A percentile compares a stretch with the other conserved stretches of the same genome.
These are phyloP conservation scores for Suillus clintonianus DNA, from an alignment of 768 basidiomycete genomes.

Conservation along the genomic window DNA sequence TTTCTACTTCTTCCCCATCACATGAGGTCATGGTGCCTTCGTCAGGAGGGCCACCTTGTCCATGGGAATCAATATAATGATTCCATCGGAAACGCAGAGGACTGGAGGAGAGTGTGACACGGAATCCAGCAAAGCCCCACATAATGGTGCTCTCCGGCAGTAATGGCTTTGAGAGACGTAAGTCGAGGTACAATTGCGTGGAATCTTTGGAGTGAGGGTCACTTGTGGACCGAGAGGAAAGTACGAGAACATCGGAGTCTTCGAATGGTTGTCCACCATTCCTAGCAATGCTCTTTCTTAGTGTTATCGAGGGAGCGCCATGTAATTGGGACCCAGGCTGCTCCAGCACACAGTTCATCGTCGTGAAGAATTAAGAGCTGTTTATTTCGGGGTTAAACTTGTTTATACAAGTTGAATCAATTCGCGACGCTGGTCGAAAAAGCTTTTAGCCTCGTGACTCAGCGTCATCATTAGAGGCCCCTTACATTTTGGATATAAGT, in stretches of 20 bases:
- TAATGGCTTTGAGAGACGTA: conserved; percentile 14
- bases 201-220: conserved; percentile 11
- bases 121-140: conserved; percentile 17
- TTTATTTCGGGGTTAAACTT: no score
- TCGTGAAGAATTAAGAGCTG: not conserved
- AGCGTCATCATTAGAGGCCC: no score
- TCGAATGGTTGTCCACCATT: conserved; percentile 19
- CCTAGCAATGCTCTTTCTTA: conserved; percentile 26
- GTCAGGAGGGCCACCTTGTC: conserved; percentile 9
- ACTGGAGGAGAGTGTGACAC: conserved; percentile 9
- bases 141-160: conserved; percentile 1
- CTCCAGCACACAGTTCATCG: not conserved
- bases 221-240: conserved; percentile 27
- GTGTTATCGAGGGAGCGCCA: conserved; percentile 21
- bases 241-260: conserved; percentile 28
- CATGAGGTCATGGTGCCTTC: conserved; percentile 13
- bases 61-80: conserved; percentile 18
- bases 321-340: conserved; percentile 2
- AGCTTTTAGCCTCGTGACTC: no score
- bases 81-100: conserved; percentile 16
- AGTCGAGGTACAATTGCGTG: conserved; percentile 19
- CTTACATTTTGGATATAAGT: no score
- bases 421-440: no score
- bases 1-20: conserved; percentile 17
- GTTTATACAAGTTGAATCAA: no score